Percentiles rank a stretch among this genome's conserved stretches.
phyloP scores from a whole-genome alignment of 805 yeast species.

The Scheffersomyces amazonensis region DNA sequence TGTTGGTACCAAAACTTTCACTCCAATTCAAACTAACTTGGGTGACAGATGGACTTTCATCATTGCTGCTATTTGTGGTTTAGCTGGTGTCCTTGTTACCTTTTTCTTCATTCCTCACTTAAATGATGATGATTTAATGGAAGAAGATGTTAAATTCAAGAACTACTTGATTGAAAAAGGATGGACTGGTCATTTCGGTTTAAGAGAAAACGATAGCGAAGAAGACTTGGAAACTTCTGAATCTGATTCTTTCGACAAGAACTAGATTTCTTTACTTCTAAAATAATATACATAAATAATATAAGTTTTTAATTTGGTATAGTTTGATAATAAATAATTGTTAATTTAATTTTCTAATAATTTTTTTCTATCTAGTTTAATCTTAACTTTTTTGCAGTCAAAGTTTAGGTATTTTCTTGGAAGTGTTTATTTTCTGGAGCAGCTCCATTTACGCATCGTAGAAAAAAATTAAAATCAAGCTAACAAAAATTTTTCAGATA shows the following conservation, averaged over 20 bases:
- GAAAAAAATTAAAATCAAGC: too few relatives aligned
- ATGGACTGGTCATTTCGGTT: conserved; percentile 51
- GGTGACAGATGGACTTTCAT: conserved; percentile 78
- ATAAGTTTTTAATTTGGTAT: background rate
- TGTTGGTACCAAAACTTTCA: conserved; percentile 70
- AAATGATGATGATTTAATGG: conserved; percentile 64
- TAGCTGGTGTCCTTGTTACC: conserved; percentile 59
- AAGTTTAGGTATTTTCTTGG: too few relatives aligned
- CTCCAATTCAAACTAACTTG: conserved; percentile 60
- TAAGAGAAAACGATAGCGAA: conserved; percentile 15
- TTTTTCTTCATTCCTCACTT: conserved; percentile 66
- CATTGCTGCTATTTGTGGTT: conserved; percentile 72
- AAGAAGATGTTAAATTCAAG: conserved; percentile 62
- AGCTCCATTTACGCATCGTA: too few relatives aligned
- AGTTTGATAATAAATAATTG: too few relatives aligned
- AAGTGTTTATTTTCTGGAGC: too few relatives aligned
- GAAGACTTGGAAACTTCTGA: conserved; percentile 12
- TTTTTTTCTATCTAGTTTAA: too few relatives aligned
- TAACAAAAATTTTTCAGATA: too few relatives aligned
- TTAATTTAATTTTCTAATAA: too few relatives aligned
- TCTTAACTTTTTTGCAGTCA: too few relatives aligned
- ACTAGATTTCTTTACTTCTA: background rate
- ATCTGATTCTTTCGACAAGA: conserved; percentile 1
- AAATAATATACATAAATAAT: background rate
- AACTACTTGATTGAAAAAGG: conserved; percentile 58